Base-by-base conservation (phyloP, 2,329 filamentous ascomycete genomes). In the Seiridium cupressi region DNA sequence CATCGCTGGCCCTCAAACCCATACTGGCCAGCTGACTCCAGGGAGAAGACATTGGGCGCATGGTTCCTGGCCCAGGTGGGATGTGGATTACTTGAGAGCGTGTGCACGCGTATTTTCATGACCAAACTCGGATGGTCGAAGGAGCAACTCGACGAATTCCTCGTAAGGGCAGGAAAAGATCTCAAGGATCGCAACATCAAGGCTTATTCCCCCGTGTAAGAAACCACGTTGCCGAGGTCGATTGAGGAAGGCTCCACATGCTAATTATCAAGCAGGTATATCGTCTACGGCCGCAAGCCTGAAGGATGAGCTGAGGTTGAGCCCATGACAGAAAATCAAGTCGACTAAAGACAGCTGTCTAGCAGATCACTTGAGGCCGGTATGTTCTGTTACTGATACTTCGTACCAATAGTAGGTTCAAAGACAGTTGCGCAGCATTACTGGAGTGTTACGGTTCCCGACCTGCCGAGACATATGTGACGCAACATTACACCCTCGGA, bases 21-120 rank as follows among this genome's bases (percentile, higher is more conserved):
- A 2, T 56, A 46, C 11, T 70, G 69, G 68, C 62, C 67, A 11
- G 58, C 58, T 18, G 66, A 68, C 38, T 55, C 58, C 26, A 65
- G 66, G 49, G 51, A 66, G 44, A 69, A 66, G 54, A 57, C 61
- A 9, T 53, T 70, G 7, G 69, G 68, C 8, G 40, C 47, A n/a
- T 58, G 47, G 46, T 58, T 58, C 13, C 35, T 60, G 3, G 59
- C 54, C 10, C 53, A 60, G 53, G 32, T 60, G 32, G 18, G 34
- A 36, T 51, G 34, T 35, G 55, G 59, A n/a, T 26, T 60, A 11
- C 55, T 64, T 56, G 64, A 65, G 49, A 62, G 58, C n/a, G 57
- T 61, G 34, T 65, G 63, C 31, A 60, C 64, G 31, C 59, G 57
- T 13, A 56, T 65, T 34, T 63, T 66, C 44, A 67, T 61, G 44